Base-by-base conservation (phyloP, 768 basidiomycete species). In the Phanerochaete carnosa region DNA sequence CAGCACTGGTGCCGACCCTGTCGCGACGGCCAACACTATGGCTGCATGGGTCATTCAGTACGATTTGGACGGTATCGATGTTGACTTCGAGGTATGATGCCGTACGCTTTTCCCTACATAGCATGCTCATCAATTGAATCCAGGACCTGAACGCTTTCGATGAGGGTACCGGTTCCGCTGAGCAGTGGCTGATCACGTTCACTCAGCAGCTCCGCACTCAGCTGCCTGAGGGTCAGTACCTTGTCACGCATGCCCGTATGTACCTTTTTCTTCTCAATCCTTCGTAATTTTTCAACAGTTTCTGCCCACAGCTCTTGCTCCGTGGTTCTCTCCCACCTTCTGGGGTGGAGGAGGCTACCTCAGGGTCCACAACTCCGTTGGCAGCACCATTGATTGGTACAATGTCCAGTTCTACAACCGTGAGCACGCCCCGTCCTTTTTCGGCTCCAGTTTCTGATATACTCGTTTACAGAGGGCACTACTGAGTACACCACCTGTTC, bases 61-160 rank as follows among this genome's bases (percentile, higher is more conserved):
- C 83, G 65, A 76, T 51, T 73, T 90, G 19, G 88, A 90, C 65
- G 89, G 89, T 51, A 82, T 89, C 26, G 88, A 90, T 68, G 84
- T 92, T 35, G 88, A 90, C 70, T 90, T 89, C 66, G 88, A 86
- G 75, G 70, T 74, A 35, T 16, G 66, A 12, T 13, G 8, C 29
- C 23, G 15, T 22, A 29, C 25, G 33, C 52, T 22, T 22, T 30
- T 5, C 39, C 39, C 39, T 60, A 1, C 66, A 32, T 53, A 32
- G 45, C 26, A 32, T 12, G 15, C 37, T n/a, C 23, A 23, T 2
- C 33, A 3, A 15, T 26, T 25, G 47, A n/a, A 55, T 15, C 8
- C 25, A 87, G 83, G 88, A 89, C 65, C 87, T 89, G 65, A 72
- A 75, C 64, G 87, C 87, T 0, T 79, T 88, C 60, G 74, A 85